Base-by-base conservation (phyloP, 805 yeast species). In the Scheffersomyces coipomensis region DNA sequence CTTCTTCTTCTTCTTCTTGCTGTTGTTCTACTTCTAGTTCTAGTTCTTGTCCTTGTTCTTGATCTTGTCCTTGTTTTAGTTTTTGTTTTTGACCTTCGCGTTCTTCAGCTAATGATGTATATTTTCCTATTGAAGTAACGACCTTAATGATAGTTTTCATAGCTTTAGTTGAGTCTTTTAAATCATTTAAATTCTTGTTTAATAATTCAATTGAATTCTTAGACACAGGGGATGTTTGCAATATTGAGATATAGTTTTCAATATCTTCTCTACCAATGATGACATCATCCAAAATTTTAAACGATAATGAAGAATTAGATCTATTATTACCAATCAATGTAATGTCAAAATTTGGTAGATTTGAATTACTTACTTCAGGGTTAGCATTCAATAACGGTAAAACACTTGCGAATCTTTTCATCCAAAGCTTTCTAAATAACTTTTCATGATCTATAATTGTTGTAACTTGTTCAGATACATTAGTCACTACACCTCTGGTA, bases 351-450 rank as follows among this genome's bases (percentile, higher is more conserved):
- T 51, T 57, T 5, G 64, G 73, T 29, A 51, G 52, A 17, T 38
- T 18, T 22, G 54, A 43, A 33, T 37, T 22, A 23, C 22, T 10
- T 12, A 13, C 4, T 23, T 35, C n/a, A 43, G 29, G 10, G 13
- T 24, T 5, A 21, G 44, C 37, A 1, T 33, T 29, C 24, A 69
- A 39, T 15, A 56, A 48, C 11, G 45, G 36, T 16, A 68, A 45
- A 30, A 73, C 67, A 11, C 53, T 54, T 4, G 85, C 78, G 51
- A 85, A 85, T 38, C 79, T 82, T 37, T 71, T 66, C 4, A 72
- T 45, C 96, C 96, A 88, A 26, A 73, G 70, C 7, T 67, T 63
- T 48, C 89, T 72, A 39, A 69, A 70, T 38, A 63, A 61, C 35
- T 62, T 60, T 58, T 85, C 96, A 44, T 72, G 76, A 33, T 75